phyloP scores from a whole-genome alignment of 2,329 filamentous ascomycete species.

The Fusarium nisikadoi region DNA sequence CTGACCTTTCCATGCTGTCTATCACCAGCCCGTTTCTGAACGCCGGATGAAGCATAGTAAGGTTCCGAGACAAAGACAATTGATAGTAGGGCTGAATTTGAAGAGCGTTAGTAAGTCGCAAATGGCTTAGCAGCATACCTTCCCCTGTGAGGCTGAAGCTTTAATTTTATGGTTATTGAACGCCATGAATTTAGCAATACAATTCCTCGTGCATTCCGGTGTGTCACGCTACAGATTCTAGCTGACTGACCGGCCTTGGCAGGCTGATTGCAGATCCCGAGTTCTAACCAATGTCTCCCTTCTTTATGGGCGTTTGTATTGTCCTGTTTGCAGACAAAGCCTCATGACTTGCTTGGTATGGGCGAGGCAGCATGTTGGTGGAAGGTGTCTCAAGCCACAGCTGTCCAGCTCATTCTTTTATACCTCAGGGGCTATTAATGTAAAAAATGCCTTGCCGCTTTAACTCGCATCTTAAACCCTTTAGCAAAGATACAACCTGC shows the following conservation, averaged over 20 bases:
- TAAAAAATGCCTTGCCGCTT: background rate
- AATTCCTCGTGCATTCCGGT: background rate
- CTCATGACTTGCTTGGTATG: background rate
- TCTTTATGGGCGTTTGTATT: accelerated
- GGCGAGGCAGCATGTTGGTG: background rate
- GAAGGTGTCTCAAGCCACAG: background rate
- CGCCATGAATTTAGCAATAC: background rate
- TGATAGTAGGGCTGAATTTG: background rate
- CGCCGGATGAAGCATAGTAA: background rate
- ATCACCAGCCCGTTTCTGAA: background rate
- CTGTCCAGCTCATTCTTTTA: background rate
- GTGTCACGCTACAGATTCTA: background rate
- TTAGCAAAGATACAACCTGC: accelerated
- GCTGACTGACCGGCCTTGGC: background rate
- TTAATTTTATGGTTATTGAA: slow-evolving; percentile 19
- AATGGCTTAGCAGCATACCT: background rate
- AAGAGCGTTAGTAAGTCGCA: background rate
- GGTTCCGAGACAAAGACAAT: background rate
- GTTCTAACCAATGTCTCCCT: accelerated
- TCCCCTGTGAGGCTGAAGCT: background rate
- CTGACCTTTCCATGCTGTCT: background rate
- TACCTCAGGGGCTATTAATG: accelerated
- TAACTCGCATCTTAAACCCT: accelerated
- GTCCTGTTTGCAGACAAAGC: background rate
- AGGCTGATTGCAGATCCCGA: background rate